Conservation (phyloP, 139 green algal species). For the Picochlorum sp. region DNA sequence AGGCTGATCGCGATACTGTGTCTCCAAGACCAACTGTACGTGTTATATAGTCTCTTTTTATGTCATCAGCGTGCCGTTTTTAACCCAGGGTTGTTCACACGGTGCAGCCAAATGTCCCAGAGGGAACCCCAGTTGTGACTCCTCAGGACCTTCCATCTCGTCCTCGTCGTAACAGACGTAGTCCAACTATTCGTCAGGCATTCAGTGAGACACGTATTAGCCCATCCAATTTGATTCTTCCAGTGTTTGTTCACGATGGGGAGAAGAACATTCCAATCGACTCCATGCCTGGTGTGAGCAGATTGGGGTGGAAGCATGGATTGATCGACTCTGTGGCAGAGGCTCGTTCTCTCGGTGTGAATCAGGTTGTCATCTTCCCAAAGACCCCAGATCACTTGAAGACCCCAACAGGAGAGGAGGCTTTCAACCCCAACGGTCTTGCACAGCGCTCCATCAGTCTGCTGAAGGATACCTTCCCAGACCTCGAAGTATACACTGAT, state of each 20-base stretch:
- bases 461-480: conserved; percentile 93
- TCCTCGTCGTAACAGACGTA: conserved; percentile 87
- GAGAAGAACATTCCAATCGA: conserved; percentile 72
- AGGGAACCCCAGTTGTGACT: conserved; percentile 62
- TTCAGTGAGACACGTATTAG: conserved; percentile 81
- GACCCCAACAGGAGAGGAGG: conserved; percentile 83
- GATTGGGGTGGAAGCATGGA: conserved; percentile 68
- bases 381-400: conserved; percentile 90
- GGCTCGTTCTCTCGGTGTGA: conserved; percentile 84
- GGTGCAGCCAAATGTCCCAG: conserved; percentile 44
- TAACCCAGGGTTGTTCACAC: not conserved
- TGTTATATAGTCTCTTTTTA: not conserved
- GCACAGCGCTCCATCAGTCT: conserved; percentile 86
- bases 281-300: conserved; percentile 80
- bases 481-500: conserved; percentile 98
- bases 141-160: conserved; percentile 74
- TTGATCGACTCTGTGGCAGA: conserved; percentile 80
- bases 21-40: not conserved
- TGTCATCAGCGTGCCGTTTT: not conserved
- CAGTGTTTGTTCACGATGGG: conserved; percentile 90
- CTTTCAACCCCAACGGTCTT: conserved; percentile 93
- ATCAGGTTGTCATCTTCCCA: conserved; percentile 55
- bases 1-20: not conserved
- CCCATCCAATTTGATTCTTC: conserved; percentile 92
- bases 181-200: conserved; percentile 59